Evolutionary conservation across 1,284 basidiomycete genomes (phyloP).

Genomic region (Cystobasidiaceae sp.): DNA sequence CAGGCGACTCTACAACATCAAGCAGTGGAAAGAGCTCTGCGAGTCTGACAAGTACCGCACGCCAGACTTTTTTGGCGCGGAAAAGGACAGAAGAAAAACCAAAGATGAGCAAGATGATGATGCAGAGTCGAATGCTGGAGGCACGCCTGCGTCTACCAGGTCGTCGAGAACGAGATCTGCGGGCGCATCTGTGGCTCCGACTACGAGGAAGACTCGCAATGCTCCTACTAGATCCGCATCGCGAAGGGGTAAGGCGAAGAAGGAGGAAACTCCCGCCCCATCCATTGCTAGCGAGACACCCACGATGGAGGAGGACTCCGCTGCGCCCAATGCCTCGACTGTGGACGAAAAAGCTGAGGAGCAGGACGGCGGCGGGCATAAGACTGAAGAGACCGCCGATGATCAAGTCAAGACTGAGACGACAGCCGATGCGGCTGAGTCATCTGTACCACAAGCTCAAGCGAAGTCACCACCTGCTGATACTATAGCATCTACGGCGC

Average conservation of each 20-base stretch:
- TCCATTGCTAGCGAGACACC: background rate
- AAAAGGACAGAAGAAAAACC: background rate
- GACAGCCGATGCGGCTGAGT: too few species aligned
- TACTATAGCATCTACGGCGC: too few species aligned
- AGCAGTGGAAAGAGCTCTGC: constrained; percentile 41
- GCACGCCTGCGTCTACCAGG: too few species aligned
- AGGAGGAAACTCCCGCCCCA: background rate
- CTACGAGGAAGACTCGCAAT: background rate
- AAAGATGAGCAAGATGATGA: constrained; percentile 50
- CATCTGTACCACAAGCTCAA: too few species aligned
- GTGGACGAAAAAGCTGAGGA: too few species aligned
- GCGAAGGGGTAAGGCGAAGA: background rate
- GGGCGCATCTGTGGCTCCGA: constrained; percentile 45
- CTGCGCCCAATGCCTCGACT: background rate
- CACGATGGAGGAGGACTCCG: constrained; percentile 1
- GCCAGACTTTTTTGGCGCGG: constrained; percentile 36
- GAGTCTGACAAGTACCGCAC: constrained; percentile 30
- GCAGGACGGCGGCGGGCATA: too few species aligned
- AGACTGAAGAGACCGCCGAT: too few species aligned
- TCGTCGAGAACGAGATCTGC: too few species aligned
- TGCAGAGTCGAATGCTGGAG: constrained; percentile 56
- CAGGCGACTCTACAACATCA: constrained; percentile 55
- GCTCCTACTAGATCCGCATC: background rate
- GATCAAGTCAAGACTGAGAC: too few species aligned
- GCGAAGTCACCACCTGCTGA: too few species aligned